Base-by-base conservation (phyloP, 2,329 filamentous ascomycete species). In the Penicillium decumbens region DNA sequence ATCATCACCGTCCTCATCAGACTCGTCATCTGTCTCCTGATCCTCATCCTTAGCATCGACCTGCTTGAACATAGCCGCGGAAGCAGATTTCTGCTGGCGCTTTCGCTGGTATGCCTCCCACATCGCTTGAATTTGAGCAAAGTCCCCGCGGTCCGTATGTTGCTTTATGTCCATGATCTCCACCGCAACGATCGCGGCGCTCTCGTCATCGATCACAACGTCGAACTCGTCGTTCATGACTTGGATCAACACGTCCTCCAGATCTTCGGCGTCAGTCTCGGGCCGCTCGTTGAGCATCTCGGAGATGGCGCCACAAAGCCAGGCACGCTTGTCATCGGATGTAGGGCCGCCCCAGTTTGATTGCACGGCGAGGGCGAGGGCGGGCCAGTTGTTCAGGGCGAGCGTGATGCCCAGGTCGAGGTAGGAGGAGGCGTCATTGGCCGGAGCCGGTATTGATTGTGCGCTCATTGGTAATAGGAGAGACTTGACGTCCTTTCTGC, bases 141-240 rank as follows among this genome's bases (percentile, higher is more conserved):
- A 85, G 49, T 84, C 77, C 13, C 87, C 87, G 54, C 80, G 78
- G 50, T 77, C 75, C 61, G 84, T 83, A 65, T 87, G 79, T 50
- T 76, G 75, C 61, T 83, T 78, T 55, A 92, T 73, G 45, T 78
- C 77, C 68, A 95, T 72, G 50, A 97, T 88, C 60, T 84, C 78
- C 50, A 77, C 75, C 8, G 90, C 90, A 6, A 95, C 81, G 48
- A 85, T 80, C 45, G 80, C 83, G 29, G 84, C 87, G 41, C 85
- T 92, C 61, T 90, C 91, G 69, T 98, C 93, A 64, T 97, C 93
- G 25, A 96, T 82, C 49, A 88, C 85, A 47, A 93, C 87, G 63
- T 95, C 90, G 65, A 97, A 98, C 72, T 98, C 93, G 73, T 97
- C 93, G 55, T 87, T 80, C 86, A 97, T 93, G 53, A 95, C 84